Conservation (phyloP, 2,329 filamentous ascomycete genomes). For the Xylariaceae sp. region DNA sequence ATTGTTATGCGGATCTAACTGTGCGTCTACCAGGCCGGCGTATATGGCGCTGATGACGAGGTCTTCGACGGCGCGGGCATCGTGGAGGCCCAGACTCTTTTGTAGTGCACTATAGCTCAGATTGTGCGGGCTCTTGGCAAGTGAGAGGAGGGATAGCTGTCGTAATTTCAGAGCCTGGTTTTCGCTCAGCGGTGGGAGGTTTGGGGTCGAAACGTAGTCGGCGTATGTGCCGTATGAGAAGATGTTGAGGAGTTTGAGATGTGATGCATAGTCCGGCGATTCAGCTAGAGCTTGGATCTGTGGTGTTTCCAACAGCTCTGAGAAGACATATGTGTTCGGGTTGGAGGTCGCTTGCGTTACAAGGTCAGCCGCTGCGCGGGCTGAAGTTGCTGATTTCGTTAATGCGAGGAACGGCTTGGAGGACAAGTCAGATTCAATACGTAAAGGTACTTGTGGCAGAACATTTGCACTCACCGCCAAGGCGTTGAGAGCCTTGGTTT, state of each 20-base stretch:
- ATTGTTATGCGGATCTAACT: conserved; percentile 72
- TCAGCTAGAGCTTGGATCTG: conserved; percentile 69
- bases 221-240: conserved; percentile 91
- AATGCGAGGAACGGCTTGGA: conserved; percentile 81
- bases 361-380: conserved; percentile 78
- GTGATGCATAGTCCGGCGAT: conserved; percentile 51
- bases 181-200: conserved; percentile 65
- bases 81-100: conserved; percentile 59
- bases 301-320: conserved; percentile 79
- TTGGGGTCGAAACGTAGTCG: conserved; percentile 53
- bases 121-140: conserved; percentile 61
- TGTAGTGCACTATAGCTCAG: conserved; percentile 71
- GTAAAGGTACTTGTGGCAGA: background rate
- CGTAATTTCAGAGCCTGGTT: conserved; percentile 79
- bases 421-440: conserved; percentile 5
- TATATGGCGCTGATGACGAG: conserved; percentile 86
- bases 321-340: conserved; percentile 85
- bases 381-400: conserved; percentile 76
- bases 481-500: conserved; percentile 61
- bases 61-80: conserved; percentile 69
- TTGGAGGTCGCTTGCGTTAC: conserved; percentile 84
- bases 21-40: conserved; percentile 72
- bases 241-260: conserved; percentile 72
- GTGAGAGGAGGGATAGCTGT: conserved; percentile 80
- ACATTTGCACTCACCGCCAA: conserved; percentile 45